These are phyloP conservation scores for Luvunga scandens DNA, from an alignment of 345 rosid genomes.

Conservation along the genomic window DNA sequence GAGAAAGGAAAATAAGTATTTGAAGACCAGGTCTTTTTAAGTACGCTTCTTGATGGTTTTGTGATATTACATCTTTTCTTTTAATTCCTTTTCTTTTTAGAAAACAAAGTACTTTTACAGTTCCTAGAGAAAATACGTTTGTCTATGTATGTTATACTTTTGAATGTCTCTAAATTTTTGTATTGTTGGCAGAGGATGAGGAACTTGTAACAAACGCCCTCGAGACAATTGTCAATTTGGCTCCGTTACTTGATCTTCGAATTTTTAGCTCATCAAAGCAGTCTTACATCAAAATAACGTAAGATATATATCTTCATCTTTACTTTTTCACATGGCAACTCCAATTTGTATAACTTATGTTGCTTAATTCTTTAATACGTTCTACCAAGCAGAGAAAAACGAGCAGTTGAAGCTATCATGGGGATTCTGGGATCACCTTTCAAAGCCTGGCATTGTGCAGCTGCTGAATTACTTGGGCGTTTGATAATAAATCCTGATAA, in stretches of 20 bases:
- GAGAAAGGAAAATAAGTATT: not conserved
- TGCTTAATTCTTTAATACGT: slow-evolving; percentile 16
- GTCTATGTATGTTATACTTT: not conserved
- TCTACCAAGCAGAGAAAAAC: slow-evolving; percentile 66
- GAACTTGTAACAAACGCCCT: slow-evolving; percentile 93
- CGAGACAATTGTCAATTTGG: slow-evolving; percentile 89
- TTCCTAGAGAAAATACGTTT: not conserved
- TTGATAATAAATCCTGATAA: slow-evolving; percentile 96
- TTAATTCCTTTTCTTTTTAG: not conserved
- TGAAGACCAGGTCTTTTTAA: not conserved
- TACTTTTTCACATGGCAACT: slow-evolving; percentile 4
- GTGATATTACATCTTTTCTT: not conserved
- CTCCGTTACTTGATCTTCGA: slow-evolving; percentile 90
- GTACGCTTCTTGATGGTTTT: not conserved
- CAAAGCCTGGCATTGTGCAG: slow-evolving; percentile 96
- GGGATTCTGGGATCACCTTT: slow-evolving; percentile 74
- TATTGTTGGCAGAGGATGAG: slow-evolving; percentile 77
- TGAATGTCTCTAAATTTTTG: slow-evolving; percentile 11
- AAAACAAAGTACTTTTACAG: too few species aligned
- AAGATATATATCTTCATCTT: slow-evolving; percentile 29
- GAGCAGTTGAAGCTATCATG: slow-evolving; percentile 86
- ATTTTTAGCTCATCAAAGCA: slow-evolving; percentile 85
- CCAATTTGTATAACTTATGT: slow-evolving; percentile 10
- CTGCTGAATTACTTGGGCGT: slow-evolving; percentile 91
- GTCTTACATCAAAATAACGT: slow-evolving; percentile 80